phyloP scores from a whole-genome alignment of 2,329 filamentous ascomycete genomes.

The Pseudocercospora cruenta region DNA sequence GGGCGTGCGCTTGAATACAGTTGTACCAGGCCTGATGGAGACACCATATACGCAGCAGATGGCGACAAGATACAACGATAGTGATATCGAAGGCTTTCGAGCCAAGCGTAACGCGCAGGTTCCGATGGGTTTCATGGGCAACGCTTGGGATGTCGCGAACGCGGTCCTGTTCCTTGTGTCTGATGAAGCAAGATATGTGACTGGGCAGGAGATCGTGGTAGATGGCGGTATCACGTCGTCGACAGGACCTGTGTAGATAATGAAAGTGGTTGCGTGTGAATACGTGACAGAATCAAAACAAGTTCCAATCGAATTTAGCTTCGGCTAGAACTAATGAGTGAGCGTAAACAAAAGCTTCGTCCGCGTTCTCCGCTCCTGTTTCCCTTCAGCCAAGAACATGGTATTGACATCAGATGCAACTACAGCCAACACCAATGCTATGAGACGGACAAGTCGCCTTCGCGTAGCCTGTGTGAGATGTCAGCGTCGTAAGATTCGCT shows the following conservation, averaged over 20 bases:
- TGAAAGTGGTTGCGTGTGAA: too few species aligned
- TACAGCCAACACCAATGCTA: too few species aligned
- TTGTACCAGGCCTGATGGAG: too few species aligned
- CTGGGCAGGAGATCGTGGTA: background rate
- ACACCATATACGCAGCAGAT: too few species aligned
- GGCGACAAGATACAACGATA: background rate
- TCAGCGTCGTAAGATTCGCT: too few species aligned
- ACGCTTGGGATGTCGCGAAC: background rate
- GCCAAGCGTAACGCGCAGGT: background rate
- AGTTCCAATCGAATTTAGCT: background rate
- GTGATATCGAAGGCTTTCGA: background rate
- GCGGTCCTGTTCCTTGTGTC: background rate
- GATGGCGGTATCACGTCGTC: background rate
- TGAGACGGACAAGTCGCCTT: too few species aligned
- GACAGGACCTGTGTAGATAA: too few species aligned
- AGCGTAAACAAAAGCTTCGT: background rate
- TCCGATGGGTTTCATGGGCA: background rate
- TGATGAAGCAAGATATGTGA: background rate
- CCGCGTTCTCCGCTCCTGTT: background rate
- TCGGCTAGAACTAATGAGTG: background rate
- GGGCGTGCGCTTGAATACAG: too few species aligned
- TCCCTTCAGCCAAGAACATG: too few species aligned
- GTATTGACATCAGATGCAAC: too few species aligned
- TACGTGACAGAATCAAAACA: too few species aligned
- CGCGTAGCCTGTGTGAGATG: too few species aligned